Percentiles rank a stretch among this genome's conserved stretches.
These are phyloP conservation scores for Chamaenerion angustifolium DNA, from an alignment of 345 rosid species.

Conservation along the genomic window DNA sequence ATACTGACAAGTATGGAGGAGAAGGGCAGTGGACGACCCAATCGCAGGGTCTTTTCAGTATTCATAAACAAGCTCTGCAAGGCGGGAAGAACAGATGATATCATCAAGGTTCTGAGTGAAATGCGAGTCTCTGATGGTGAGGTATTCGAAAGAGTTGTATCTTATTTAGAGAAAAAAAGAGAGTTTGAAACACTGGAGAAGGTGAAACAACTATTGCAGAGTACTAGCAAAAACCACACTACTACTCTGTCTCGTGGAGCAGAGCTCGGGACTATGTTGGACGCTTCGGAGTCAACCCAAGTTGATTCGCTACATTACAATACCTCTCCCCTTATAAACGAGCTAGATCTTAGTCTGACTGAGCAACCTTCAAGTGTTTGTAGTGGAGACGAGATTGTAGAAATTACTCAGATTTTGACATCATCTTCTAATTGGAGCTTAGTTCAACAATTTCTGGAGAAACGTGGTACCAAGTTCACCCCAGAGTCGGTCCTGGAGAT, in stretches of 20 bases:
- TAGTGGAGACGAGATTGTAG: background rate
- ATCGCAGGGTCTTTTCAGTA: slow-evolving; percentile 37
- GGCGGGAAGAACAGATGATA: slow-evolving; percentile 37
- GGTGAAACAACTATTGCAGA: slow-evolving; percentile 33
- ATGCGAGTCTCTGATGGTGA: slow-evolving; percentile 42
- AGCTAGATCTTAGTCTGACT: background rate
- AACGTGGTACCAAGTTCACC: slow-evolving; percentile 33
- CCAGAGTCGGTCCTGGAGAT: slow-evolving; percentile 54
- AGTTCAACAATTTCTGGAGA: slow-evolving; percentile 40
- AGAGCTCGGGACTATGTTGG: background rate
- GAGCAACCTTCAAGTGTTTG: background rate
- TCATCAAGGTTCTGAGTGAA: slow-evolving; percentile 34
- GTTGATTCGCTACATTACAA: background rate
- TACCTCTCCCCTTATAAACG: background rate
- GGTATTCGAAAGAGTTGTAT: slow-evolving; percentile 39
- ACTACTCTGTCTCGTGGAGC: background rate
- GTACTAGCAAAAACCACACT: slow-evolving; percentile 7
- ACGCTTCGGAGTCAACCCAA: background rate
- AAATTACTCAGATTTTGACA: slow-evolving; percentile 21
- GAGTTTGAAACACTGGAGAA: slow-evolving; percentile 32
- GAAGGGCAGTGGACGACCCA: slow-evolving; percentile 40
- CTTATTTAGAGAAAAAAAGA: slow-evolving; percentile 47
- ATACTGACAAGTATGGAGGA: slow-evolving; percentile 42
- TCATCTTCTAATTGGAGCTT: slow-evolving; percentile 27
- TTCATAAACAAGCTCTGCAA: slow-evolving; percentile 59